Conservation (phyloP, 345 rosid species). For the Citrus reticulata region DNA sequence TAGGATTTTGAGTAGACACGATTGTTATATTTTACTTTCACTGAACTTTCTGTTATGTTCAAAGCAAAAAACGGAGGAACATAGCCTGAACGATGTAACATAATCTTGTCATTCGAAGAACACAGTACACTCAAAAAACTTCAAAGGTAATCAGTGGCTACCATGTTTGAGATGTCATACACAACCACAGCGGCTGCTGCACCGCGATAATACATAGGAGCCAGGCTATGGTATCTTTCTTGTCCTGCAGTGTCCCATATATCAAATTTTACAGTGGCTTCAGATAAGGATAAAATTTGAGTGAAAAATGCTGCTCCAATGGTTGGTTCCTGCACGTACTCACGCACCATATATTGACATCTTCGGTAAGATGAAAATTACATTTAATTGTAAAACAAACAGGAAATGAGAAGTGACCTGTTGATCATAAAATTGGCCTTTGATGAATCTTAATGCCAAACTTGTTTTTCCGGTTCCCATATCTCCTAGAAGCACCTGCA, state of each 20-base stretch:
- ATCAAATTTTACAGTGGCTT: slow-evolving; percentile 67
- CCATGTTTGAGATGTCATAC: slow-evolving; percentile 66
- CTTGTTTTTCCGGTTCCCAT: slow-evolving; percentile 76
- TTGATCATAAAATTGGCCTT: slow-evolving; percentile 58
- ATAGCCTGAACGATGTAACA: neutral
- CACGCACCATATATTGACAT: neutral
- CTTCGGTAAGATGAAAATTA: neutral
- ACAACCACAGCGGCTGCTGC: slow-evolving; percentile 68
- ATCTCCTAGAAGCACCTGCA: slow-evolving; percentile 65
- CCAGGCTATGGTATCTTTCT: slow-evolving; percentile 68
- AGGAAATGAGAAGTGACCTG: slow-evolving; percentile 34
- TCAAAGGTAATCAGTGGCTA: neutral
- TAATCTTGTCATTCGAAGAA: neutral
- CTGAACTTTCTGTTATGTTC: neutral
- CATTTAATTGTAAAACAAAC: neutral
- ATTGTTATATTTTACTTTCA: neutral
- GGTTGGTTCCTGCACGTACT: slow-evolving; percentile 47
- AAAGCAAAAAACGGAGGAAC: neutral
- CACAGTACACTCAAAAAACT: neutral
- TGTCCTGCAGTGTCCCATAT: slow-evolving; percentile 88
- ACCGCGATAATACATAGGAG: slow-evolving; percentile 78
- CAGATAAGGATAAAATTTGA: slow-evolving; percentile 57
- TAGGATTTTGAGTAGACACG: neutral
- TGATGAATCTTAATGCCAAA: slow-evolving; percentile 56
- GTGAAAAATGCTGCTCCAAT: slow-evolving; percentile 81